Evolutionary conservation across 2,329 filamentous ascomycete genomes (phyloP).

Genomic region (Aspergillus novoparasiticus): DNA sequence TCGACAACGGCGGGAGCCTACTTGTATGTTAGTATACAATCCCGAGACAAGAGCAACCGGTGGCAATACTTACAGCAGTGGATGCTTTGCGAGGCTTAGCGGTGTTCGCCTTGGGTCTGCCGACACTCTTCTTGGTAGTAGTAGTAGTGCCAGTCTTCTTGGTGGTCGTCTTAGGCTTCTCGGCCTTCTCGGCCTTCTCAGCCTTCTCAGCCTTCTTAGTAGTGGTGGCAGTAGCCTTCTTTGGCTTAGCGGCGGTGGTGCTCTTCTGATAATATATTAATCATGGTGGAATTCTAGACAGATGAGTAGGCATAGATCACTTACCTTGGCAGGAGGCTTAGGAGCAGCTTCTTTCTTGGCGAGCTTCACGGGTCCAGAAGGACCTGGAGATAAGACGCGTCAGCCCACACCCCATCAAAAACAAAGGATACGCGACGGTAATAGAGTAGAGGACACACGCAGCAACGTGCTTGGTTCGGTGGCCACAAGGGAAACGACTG

Average conservation of each 20-base stretch:
- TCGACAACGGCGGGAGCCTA: slow-evolving; percentile 69
- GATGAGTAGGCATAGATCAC: background rate
- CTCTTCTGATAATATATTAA: slow-evolving; percentile 15
- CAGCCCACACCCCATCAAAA: slow-evolving; percentile 22
- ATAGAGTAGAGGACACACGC: background rate
- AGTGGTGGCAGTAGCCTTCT: slow-evolving; percentile 21
- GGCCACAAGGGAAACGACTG: background rate
- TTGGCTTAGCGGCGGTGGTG: slow-evolving; percentile 26
- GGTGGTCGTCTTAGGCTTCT: slow-evolving; percentile 49
- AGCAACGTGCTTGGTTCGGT: background rate
- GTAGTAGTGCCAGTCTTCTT: slow-evolving; percentile 41
- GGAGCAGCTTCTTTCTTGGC: slow-evolving; percentile 69
- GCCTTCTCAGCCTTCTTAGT: slow-evolving; percentile 51
- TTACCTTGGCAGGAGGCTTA: slow-evolving; percentile 47
- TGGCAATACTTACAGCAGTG: slow-evolving; percentile 37
- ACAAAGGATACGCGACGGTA: slow-evolving; percentile 6
- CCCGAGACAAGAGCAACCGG: background rate
- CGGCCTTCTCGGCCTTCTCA: slow-evolving; percentile 57
- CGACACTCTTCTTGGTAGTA: slow-evolving; percentile 54
- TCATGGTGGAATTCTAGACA: background rate
- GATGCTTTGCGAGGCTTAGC: slow-evolving; percentile 58
- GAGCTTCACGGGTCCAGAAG: slow-evolving; percentile 90
- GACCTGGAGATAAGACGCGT: slow-evolving; percentile 55
- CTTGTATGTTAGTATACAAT: slow-evolving; percentile 24
- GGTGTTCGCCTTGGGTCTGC: slow-evolving; percentile 56